Evolutionary conservation across 768 basidiomycete species (phyloP).

Genomic region (Termitomyces sp.): DNA sequence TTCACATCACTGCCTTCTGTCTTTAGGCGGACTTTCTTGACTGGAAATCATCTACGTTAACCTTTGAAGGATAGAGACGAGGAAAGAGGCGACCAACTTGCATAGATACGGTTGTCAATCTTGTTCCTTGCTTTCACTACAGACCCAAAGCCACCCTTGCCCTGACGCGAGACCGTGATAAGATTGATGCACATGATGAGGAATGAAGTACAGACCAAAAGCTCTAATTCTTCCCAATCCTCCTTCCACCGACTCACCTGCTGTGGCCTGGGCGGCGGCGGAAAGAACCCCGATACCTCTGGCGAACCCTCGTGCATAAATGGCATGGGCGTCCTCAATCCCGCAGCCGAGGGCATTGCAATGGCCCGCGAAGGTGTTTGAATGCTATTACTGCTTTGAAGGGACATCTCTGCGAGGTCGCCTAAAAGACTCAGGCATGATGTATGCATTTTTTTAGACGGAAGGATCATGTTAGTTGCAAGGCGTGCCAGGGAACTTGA

Average conservation of each 20-base stretch:
- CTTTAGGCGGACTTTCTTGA: constrained; percentile 86
- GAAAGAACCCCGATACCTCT: constrained; percentile 64
- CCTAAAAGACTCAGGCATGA: constrained; percentile 55
- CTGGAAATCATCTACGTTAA: constrained; percentile 26
- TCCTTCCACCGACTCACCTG: constrained; percentile 82
- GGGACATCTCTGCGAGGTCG: constrained; percentile 44
- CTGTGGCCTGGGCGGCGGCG: constrained; percentile 34
- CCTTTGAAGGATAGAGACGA: not conserved
- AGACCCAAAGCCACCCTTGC: constrained; percentile 88
- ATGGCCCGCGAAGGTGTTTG: constrained; percentile 21
- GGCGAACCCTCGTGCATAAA: constrained; percentile 46
- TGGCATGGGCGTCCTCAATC: constrained; percentile 48
- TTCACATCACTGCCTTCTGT: constrained; percentile 76
- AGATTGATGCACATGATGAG: not conserved
- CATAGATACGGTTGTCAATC: constrained; percentile 82
- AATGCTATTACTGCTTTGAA: constrained; percentile 20
- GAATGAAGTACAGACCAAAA: constrained; percentile 45
- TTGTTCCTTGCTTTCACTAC: constrained; percentile 92
- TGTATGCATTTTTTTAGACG: constrained; percentile 49
- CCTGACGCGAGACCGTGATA: constrained; percentile 36
- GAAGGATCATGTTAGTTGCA: constrained; percentile 56
- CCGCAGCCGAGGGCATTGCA: constrained; percentile 26
- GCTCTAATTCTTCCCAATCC: constrained; percentile 91
- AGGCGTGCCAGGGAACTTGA: constrained; percentile 47
- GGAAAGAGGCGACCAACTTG: constrained; percentile 42